These are phyloP conservation scores for Suhomyces vadensis DNA, from an alignment of 805 yeast genomes.

Conservation along the genomic window DNA sequence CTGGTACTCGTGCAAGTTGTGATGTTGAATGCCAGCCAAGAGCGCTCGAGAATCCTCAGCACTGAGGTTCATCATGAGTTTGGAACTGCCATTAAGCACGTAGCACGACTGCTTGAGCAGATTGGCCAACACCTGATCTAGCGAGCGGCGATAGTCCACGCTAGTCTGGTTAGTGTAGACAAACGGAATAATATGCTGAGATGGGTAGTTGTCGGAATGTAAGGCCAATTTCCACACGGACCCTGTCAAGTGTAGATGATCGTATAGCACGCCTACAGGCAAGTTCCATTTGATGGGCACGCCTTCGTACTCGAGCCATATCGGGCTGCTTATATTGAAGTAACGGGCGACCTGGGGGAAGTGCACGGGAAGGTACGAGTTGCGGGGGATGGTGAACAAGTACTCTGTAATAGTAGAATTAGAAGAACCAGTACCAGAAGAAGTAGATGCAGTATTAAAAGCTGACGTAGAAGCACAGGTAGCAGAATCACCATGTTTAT, in stretches of 20 bases:
- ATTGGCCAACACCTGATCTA: conserved; percentile 65
- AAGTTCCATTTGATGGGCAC: conserved; percentile 74
- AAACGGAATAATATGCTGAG: conserved; percentile 33
- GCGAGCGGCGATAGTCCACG: conserved; percentile 27
- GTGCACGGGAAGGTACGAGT: conserved; percentile 52
- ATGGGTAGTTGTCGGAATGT: conserved; percentile 26
- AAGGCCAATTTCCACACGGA: conserved; percentile 40
- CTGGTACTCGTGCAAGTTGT: conserved; percentile 30
- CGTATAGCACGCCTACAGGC: conserved; percentile 72
- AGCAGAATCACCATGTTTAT: too few relatives aligned
- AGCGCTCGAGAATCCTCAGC: conserved; percentile 57
- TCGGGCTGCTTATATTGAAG: conserved; percentile 33
- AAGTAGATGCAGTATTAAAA: too few relatives aligned
- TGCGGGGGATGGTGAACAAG: conserved; percentile 36
- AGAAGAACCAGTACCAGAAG: too few relatives aligned
- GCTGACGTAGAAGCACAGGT: too few relatives aligned
- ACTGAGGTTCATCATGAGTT: conserved; percentile 75
- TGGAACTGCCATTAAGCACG: conserved; percentile 74
- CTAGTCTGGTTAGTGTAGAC: conserved; percentile 12
- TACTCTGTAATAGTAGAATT: too few relatives aligned
- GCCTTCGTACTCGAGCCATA: conserved; percentile 69
- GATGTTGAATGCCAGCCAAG: conserved; percentile 52
- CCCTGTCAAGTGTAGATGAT: conserved; percentile 34
- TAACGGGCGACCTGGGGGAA: conserved; percentile 37
- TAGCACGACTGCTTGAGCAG: conserved; percentile 81